phyloP scores from a whole-genome alignment of 31 red algal genomes.

The Odonthalia washingtoniensis region DNA sequence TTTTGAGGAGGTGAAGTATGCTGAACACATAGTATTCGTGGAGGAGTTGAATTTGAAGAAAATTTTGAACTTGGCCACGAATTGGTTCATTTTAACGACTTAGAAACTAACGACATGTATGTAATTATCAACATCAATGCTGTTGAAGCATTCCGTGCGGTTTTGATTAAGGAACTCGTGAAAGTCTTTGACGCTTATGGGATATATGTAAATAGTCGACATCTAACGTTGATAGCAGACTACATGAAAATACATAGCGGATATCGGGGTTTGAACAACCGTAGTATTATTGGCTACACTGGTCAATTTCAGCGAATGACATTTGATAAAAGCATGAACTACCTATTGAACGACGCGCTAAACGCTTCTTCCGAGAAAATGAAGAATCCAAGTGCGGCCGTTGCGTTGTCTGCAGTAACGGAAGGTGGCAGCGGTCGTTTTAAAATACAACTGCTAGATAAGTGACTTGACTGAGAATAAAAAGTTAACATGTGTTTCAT shows the following conservation, averaged over 20 bases:
- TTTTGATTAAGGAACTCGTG: constrained; percentile 76
- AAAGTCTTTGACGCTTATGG: constrained; percentile 92
- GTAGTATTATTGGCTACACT: constrained; percentile 54
- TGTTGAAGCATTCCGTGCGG: constrained; percentile 87
- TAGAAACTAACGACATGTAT: constrained; percentile 92
- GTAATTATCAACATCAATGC: constrained; percentile 82
- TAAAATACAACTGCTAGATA: no score
- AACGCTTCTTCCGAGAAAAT: constrained; percentile 59
- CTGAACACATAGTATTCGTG: constrained; percentile 45
- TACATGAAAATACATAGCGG: constrained; percentile 74
- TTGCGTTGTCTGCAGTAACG: constrained; percentile 73
- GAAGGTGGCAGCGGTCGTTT: constrained; percentile 85
- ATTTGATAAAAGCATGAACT: constrained; percentile 94
- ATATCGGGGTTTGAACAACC: constrained; percentile 87
- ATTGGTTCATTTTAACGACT: constrained; percentile 67
- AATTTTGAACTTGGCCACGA: constrained; percentile 58
- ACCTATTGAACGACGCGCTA: constrained; percentile 79
- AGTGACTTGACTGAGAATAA: no score
- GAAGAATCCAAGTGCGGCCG: constrained; percentile 78
- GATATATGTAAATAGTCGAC: constrained; percentile 92
- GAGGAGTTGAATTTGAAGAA: constrained; percentile 85
- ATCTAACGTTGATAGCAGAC: constrained; percentile 91
- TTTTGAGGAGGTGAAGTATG: constrained; percentile 40
- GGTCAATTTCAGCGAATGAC: constrained; percentile 84
- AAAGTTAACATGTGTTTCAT: no score